Conservation (phyloP, 495 filamentous ascomycete species). For the Penicillium samsonianum region DNA sequence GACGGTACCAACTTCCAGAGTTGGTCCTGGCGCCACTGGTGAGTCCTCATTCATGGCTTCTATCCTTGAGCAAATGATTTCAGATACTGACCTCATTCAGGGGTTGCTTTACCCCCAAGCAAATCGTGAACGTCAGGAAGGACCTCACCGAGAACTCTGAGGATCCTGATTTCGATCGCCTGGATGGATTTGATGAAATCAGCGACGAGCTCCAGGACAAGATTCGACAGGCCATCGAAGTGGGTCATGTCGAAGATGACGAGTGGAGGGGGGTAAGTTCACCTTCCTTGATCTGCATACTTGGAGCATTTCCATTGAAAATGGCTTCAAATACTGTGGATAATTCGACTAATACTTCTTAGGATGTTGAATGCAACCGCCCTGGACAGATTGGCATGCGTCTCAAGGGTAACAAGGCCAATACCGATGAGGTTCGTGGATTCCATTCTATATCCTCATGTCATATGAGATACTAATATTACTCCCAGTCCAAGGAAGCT, state of each 20-base stretch:
- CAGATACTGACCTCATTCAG: conserved; percentile 44
- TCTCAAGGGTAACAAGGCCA: conserved; percentile 32
- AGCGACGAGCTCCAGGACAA: conserved; percentile 62
- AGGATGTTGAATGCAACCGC: conserved; percentile 71
- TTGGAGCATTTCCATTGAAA: too few species aligned
- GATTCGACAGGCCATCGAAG: conserved; percentile 58
- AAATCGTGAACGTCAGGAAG: conserved; percentile 50
- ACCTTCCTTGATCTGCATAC: neutral
- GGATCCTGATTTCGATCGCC: conserved; percentile 39
- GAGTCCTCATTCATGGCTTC: too few species aligned
- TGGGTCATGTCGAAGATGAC: conserved; percentile 73
- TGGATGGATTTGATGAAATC: conserved; percentile 77
- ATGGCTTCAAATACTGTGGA: neutral
- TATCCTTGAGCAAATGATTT: too few species aligned
- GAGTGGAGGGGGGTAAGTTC: conserved; percentile 77
- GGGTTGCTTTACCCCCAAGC: conserved; percentile 76
- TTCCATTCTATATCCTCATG: neutral
- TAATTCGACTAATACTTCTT: conserved; percentile 5
- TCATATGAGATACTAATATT: conserved; percentile 17
- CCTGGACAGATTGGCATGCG: conserved; percentile 65
- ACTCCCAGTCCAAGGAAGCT: neutral
- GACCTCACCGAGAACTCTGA: conserved; percentile 19
- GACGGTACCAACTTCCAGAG: conserved; percentile 48
- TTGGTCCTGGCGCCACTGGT: conserved; percentile 82
- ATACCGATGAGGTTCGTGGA: conserved; percentile 3